These are phyloP conservation scores for Stagonosporopsis chrysanthemi DNA, from an alignment of 2,329 filamentous ascomycete species.

Conservation along the genomic window DNA sequence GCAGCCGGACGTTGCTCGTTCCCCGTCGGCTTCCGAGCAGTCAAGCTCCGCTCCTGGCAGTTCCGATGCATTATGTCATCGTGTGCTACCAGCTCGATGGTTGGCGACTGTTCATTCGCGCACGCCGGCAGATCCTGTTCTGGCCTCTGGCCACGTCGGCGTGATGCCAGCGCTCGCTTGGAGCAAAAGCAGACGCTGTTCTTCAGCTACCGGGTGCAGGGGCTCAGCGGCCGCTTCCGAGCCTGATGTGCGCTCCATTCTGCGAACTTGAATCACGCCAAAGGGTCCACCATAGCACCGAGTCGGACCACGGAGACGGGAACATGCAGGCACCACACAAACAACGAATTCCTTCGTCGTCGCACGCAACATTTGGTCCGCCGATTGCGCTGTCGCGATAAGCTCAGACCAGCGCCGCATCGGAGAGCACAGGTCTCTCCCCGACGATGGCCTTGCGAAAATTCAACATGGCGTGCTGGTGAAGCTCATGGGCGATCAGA, in stretches of 20 bases:
- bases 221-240: conserved; percentile 17
- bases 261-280: conserved; percentile 9
- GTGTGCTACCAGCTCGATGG: conserved; percentile 9
- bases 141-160: conserved; percentile 32
- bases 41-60: conserved; percentile 20
- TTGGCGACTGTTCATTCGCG: conserved; percentile 20
- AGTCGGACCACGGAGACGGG: conserved; percentile 3
- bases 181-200: not conserved
- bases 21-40: conserved; percentile 22
- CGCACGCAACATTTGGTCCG: conserved; percentile 1
- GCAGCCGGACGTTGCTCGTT: conserved; percentile 5
- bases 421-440: conserved; percentile 15
- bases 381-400: not conserved
- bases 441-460: conserved; percentile 10
- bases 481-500: conserved; percentile 8
- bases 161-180: conserved; percentile 20
- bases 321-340: conserved; percentile 9
- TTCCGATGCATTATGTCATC: conserved; percentile 30
- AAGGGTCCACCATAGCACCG: conserved; percentile 14
- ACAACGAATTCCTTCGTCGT: conserved; percentile 6
- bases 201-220: not conserved
- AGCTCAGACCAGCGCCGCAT: not conserved
- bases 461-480: conserved; percentile 10
- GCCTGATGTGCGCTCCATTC: conserved; percentile 1
- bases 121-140: conserved; percentile 21